Evolutionary conservation across 1,139 yeast species (phyloP).

Genomic region (Hansenula lynferdii): DNA sequence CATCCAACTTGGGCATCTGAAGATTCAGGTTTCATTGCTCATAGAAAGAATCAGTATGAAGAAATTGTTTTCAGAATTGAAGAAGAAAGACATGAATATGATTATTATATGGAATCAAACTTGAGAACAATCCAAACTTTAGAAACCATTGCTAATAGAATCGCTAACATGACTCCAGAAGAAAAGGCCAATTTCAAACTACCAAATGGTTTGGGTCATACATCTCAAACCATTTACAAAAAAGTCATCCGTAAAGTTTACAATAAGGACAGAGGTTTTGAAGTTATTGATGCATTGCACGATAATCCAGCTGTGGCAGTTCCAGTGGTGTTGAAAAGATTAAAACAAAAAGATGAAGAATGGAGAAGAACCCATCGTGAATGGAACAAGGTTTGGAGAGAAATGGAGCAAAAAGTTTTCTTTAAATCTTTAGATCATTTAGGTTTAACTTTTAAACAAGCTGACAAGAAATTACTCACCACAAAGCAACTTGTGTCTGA

Average conservation of each 20-base stretch:
- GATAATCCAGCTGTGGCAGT: slow-evolving; percentile 94
- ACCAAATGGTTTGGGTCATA: slow-evolving; percentile 92
- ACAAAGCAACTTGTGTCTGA: slow-evolving; percentile 89
- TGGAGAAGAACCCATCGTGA: slow-evolving; percentile 99
- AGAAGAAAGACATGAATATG: slow-evolving; percentile 97
- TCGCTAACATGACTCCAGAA: slow-evolving; percentile 88
- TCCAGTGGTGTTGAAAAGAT: slow-evolving; percentile 84
- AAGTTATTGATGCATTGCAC: slow-evolving; percentile 92
- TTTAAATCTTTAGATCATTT: slow-evolving; percentile 91
- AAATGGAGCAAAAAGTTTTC: slow-evolving; percentile 92
- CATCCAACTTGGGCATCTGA: slow-evolving; percentile 99
- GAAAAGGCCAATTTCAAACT: slow-evolving; percentile 82
- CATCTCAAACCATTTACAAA: slow-evolving; percentile 85
- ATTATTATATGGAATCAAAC: slow-evolving; percentile 91
- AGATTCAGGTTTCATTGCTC: slow-evolving; percentile 97
- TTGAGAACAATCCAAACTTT: slow-evolving; percentile 91
- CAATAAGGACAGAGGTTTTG: slow-evolving; percentile 92
- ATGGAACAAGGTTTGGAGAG: slow-evolving; percentile 99
- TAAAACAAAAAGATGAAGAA: slow-evolving; percentile 97
- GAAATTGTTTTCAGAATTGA: slow-evolving; percentile 92
- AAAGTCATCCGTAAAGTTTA: slow-evolving; percentile 89
- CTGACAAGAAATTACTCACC: slow-evolving; percentile 88
- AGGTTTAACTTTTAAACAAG: slow-evolving; percentile 93
- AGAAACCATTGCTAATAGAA: slow-evolving; percentile 92
- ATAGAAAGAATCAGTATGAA: slow-evolving; percentile 95